Conservation (phyloP, 257 asterid genomes). For the Rubia yunnanensis region DNA sequence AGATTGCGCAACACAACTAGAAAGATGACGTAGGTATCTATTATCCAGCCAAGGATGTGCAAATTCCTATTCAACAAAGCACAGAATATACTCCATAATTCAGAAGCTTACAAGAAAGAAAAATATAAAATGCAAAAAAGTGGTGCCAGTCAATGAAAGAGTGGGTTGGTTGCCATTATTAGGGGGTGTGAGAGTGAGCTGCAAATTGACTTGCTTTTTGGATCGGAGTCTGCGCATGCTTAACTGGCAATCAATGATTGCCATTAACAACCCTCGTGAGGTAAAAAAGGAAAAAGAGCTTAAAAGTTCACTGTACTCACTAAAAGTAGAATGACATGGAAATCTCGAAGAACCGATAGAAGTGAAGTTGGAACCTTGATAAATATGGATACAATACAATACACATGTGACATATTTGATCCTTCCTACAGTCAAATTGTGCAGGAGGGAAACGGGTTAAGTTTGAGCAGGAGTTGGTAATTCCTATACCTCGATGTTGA, state of each 20-base stretch:
- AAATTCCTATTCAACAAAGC: neutral
- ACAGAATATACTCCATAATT: neutral
- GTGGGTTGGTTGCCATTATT: slow-evolving; percentile 2
- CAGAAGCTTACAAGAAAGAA: neutral
- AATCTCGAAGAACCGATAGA: neutral
- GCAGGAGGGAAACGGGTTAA: no score
- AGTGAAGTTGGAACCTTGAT: neutral
- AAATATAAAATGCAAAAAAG: neutral
- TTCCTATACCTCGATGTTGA: no score
- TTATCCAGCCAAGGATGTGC: neutral
- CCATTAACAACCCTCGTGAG: neutral
- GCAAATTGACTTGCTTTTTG: neutral
- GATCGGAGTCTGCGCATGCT: slow-evolving; percentile 3
- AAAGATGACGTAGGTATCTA: neutral
- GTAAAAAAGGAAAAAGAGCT: neutral
- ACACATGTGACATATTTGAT: no score
- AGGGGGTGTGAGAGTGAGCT: neutral
- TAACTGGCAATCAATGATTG: slow-evolving; percentile 7
- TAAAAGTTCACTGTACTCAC: neutral
- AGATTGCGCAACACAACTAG: neutral
- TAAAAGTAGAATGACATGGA: neutral
- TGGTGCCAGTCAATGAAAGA: neutral
- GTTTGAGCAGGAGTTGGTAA: no score
- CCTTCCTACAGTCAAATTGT: neutral
- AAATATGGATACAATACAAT: no score